Conservation (phyloP, 768 basidiomycete species). For the Cyclocybe aegerita region DNA sequence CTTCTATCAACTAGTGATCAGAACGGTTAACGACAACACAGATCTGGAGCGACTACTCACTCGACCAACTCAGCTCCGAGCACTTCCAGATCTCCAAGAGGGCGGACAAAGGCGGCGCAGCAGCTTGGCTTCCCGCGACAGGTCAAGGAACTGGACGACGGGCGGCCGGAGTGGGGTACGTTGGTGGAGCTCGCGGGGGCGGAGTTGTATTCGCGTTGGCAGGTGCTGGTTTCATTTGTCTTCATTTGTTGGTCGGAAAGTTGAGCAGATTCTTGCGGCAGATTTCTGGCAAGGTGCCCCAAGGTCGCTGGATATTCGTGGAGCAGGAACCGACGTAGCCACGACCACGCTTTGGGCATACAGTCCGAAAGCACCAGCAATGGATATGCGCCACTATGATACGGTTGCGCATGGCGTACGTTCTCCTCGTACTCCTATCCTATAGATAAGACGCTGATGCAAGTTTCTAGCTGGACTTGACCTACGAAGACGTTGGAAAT, state of each 20-base stretch:
- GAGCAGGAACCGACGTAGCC: slow-evolving; percentile 24
- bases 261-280: slow-evolving; percentile 1
- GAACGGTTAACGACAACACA: neutral
- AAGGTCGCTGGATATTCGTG: slow-evolving; percentile 33
- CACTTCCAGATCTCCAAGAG: slow-evolving; percentile 31
- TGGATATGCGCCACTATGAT: slow-evolving; percentile 39
- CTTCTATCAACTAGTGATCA: neutral
- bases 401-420: slow-evolving; percentile 35
- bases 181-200: slow-evolving; percentile 34
- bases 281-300: slow-evolving; percentile 41
- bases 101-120: slow-evolving; percentile 28
- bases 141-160: slow-evolving; percentile 31
- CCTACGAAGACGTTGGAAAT: slow-evolving; percentile 39
- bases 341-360: slow-evolving; percentile 37
- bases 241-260: no score
- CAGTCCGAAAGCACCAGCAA: slow-evolving; percentile 33
- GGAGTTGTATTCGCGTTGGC: slow-evolving; percentile 33
- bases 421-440: neutral
- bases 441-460: neutral
- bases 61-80: slow-evolving; percentile 32
- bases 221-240: slow-evolving; percentile 15
- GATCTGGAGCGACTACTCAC: slow-evolving; percentile 33
- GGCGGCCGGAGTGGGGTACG: slow-evolving; percentile 34
- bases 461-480: slow-evolving; percentile 28
- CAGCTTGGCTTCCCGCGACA: slow-evolving; percentile 16